phyloP scores from a whole-genome alignment of 2,329 filamentous ascomycete genomes.

The Aspergillus cejpii region DNA sequence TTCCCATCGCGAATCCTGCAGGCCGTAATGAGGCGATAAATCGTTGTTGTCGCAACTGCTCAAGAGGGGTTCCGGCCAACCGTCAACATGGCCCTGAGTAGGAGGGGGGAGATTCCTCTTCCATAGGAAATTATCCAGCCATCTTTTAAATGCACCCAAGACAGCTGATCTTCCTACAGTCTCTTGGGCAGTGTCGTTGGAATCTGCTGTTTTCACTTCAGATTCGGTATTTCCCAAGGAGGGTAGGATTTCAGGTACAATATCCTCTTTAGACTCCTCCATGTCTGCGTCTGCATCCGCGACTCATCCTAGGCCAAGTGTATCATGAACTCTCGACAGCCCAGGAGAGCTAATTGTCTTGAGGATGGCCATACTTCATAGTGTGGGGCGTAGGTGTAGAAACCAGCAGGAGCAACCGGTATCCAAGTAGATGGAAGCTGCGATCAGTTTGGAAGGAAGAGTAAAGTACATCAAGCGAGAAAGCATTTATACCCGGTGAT shows the following conservation, averaged over 20 bases:
- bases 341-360: background rate
- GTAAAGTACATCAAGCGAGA: background rate
- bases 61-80: constrained; percentile 31
- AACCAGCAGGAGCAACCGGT: background rate
- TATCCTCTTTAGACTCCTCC: constrained; percentile 11
- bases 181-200: background rate
- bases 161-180: background rate
- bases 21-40: constrained; percentile 16
- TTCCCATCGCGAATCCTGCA: constrained; percentile 43
- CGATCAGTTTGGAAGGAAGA: background rate
- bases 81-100: constrained; percentile 29
- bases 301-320: background rate
- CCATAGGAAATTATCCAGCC: constrained; percentile 35
- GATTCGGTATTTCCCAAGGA: constrained; percentile 1
- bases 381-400: background rate
- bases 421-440: background rate
- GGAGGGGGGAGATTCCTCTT: constrained; percentile 19
- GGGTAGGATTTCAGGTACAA: background rate
- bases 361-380: background rate
- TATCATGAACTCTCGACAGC: background rate
- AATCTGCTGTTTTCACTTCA: constrained; percentile 4
- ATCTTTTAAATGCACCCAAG: constrained; percentile 31
- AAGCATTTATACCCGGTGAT: no score
- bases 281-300: constrained; percentile 3
- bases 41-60: constrained; percentile 10